Conservation (phyloP, 257 asterid genomes). For the Solanum sejunctum region DNA sequence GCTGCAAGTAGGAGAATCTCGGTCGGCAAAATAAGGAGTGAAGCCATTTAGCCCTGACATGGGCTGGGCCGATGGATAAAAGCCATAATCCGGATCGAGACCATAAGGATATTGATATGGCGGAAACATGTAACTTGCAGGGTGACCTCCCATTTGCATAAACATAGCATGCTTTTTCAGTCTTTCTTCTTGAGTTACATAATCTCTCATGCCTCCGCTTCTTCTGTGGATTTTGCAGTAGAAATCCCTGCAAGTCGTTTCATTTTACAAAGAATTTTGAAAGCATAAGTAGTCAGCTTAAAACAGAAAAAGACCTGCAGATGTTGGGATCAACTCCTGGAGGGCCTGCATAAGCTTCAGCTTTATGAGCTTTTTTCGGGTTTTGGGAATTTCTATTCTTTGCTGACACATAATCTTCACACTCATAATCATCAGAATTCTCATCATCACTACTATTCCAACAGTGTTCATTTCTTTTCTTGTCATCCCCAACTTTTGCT, state of each 20-base stretch:
- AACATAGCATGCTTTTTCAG: neutral
- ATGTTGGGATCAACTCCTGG: neutral
- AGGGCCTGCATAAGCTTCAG: neutral
- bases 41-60: neutral
- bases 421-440: neutral
- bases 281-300: neutral
- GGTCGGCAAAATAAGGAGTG: neutral
- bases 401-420: slow-evolving; percentile 12
- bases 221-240: slow-evolving; percentile 4
- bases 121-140: neutral
- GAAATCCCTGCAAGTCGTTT: neutral
- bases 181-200: neutral
- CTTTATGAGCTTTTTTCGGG: neutral
- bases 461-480: neutral
- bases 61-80: neutral
- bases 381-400: neutral
- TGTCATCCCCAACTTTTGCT: neutral
- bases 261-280: too few relatives aligned
- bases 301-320: neutral
- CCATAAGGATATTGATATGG: neutral
- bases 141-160: neutral
- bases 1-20: neutral
- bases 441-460: neutral
- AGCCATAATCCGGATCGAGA: neutral
- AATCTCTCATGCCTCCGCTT: neutral